These are phyloP conservation scores for Litsea cubeba DNA, from an alignment of 164 flowering plant genomes.

Conservation along the genomic window DNA sequence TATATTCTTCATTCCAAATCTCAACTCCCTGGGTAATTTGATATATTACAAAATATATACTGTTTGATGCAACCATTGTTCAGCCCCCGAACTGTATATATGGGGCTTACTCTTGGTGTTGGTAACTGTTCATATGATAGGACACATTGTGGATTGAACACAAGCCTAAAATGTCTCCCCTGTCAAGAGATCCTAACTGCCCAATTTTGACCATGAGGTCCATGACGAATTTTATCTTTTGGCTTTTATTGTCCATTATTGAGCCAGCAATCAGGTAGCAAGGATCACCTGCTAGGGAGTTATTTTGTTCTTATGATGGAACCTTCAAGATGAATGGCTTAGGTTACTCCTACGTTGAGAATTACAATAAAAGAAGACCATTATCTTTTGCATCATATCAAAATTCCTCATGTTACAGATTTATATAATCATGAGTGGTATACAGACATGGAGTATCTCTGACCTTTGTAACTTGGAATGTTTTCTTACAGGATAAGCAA, in stretches of 20 bases:
- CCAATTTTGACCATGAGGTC: background rate
- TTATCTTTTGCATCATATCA: too few relatives aligned
- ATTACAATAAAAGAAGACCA: too few relatives aligned
- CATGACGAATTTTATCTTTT: background rate
- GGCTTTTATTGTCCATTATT: background rate
- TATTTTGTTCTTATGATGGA: too few relatives aligned
- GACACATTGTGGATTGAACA: background rate
- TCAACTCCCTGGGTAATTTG: background rate
- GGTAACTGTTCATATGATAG: background rate
- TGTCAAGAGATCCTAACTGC: background rate
- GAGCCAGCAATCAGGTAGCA: background rate
- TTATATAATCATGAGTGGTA: background rate
- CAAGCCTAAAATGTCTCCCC: background rate
- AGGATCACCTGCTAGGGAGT: background rate
- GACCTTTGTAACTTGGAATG: background rate
- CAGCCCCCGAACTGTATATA: background rate
- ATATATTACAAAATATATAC: too few relatives aligned
- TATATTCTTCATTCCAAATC: background rate
- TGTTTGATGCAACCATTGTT: background rate
- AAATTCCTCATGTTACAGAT: too few relatives aligned
- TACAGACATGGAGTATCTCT: background rate
- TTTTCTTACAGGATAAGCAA: slow-evolving; percentile 68
- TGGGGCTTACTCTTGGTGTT: background rate
- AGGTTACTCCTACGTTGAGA: background rate
- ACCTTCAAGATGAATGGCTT: too few relatives aligned